Conservation (phyloP, 352 stramenopile species). For the Pythium inflatum region DNA sequence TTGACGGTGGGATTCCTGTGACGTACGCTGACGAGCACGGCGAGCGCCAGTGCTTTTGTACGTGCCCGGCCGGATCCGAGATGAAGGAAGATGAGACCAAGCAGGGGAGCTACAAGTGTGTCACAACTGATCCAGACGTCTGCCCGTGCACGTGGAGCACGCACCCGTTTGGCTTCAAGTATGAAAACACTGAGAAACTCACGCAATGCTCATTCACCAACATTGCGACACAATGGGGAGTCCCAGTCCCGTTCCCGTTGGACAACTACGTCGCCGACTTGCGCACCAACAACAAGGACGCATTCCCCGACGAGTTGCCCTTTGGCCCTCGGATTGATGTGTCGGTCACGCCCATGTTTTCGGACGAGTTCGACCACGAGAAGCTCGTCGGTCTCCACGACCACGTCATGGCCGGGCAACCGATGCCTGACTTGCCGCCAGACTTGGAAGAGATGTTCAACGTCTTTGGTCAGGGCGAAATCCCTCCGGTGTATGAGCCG, state of each 20-base stretch:
- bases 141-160: slow-evolving; percentile 59
- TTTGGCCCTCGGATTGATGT: slow-evolving; percentile 26
- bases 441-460: slow-evolving; percentile 6
- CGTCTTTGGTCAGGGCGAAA: background rate
- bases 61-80: slow-evolving; percentile 48
- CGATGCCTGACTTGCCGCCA: background rate
- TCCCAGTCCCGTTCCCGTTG: slow-evolving; percentile 56
- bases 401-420: background rate
- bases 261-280: slow-evolving; percentile 62
- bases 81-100: slow-evolving; percentile 23
- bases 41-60: slow-evolving; percentile 59
- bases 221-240: slow-evolving; percentile 40
- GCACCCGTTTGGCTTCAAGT: slow-evolving; percentile 27
- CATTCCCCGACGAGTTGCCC: background rate
- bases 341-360: background rate
- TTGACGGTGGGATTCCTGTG: slow-evolving; percentile 52
- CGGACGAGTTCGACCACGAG: slow-evolving; percentile 3
- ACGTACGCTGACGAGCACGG: slow-evolving; percentile 44
- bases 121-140: slow-evolving; percentile 31
- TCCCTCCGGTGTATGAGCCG: background rate
- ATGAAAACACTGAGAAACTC: slow-evolving; percentile 35
- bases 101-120: slow-evolving; percentile 36
- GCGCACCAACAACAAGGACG: slow-evolving; percentile 36
- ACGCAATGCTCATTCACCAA: slow-evolving; percentile 40
- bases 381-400: slow-evolving; percentile 1